Conservation (phyloP, 192 early-diverging fungal species). For the Borealophlyctis nickersoniae region DNA sequence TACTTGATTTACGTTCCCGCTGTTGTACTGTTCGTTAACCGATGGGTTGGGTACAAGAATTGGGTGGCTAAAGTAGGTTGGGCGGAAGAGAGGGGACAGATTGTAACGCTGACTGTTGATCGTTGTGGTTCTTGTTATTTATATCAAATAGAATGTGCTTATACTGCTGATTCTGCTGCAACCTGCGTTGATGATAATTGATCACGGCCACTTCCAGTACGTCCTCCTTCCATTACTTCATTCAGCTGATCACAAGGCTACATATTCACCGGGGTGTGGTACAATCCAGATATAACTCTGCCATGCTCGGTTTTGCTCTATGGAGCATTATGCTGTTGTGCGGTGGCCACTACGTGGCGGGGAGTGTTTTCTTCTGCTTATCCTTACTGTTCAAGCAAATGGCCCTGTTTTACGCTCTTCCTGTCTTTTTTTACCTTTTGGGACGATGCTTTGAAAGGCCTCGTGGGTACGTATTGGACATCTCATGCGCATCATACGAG, state of each 20-base stretch:
- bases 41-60: conserved; percentile 13
- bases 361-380: conserved; percentile 78
- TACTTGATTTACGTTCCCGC: conserved; percentile 74
- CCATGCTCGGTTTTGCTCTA: conserved; percentile 91
- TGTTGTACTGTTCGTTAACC: conserved; percentile 57
- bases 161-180: conserved; percentile 71
- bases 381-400: conserved; percentile 94
- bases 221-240: too few species aligned
- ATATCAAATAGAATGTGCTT: conserved; percentile 21
- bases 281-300: conserved; percentile 73
- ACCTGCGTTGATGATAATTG: conserved; percentile 87
- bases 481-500: not conserved
- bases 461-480: conserved; percentile 34
- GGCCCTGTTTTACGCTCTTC: conserved; percentile 89
- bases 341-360: conserved; percentile 59
- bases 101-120: too few species aligned
- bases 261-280: too few species aligned
- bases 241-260: too few species aligned
- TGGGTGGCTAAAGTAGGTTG: conserved; percentile 8
- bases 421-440: conserved; percentile 86
- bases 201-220: conserved; percentile 94
- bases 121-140: too few species aligned
- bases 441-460: conserved; percentile 57
- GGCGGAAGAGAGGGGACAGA: too few species aligned
- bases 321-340: conserved; percentile 71